These are phyloP conservation scores for Stylonectria norvegica DNA, from an alignment of 2,329 filamentous ascomycete genomes.

Conservation along the genomic window DNA sequence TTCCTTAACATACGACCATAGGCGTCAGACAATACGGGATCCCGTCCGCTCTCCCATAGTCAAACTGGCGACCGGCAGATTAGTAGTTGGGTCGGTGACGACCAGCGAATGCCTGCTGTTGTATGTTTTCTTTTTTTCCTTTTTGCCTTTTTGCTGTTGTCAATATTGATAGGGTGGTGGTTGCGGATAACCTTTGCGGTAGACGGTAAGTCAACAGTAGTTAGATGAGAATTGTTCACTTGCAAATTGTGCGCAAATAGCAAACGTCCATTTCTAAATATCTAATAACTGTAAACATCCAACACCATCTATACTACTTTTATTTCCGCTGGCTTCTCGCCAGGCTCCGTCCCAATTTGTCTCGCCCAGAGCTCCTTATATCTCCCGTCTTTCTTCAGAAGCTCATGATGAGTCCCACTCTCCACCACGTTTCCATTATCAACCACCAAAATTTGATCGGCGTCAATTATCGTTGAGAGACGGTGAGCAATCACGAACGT, in stretches of 20 bases:
- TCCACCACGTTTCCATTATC: constrained; percentile 50
- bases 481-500: constrained; percentile 50
- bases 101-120: not conserved
- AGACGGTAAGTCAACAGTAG: no score
- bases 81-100: constrained; percentile 1
- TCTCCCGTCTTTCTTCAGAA: constrained; percentile 45
- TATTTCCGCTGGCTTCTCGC: no score
- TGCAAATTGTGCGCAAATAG: no score
- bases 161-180: no score
- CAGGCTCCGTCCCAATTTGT: constrained; percentile 33
- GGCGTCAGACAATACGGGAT: not conserved
- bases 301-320: no score
- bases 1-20: not conserved
- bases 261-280: no score
- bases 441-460: constrained; percentile 53
- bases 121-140: not conserved
- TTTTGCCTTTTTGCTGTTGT: no score
- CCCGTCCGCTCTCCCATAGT: not conserved
- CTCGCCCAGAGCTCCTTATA: constrained; percentile 52
- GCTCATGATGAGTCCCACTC: constrained; percentile 46
- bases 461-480: constrained; percentile 39
- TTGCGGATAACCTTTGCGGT: no score
- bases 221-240: no score
- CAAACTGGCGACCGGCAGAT: not conserved
- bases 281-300: no score